Evolutionary conservation across 1,284 basidiomycete species (phyloP), one percentile per base, ranked within the genome.

Genomic region (Trichosporon sp.): DNA sequence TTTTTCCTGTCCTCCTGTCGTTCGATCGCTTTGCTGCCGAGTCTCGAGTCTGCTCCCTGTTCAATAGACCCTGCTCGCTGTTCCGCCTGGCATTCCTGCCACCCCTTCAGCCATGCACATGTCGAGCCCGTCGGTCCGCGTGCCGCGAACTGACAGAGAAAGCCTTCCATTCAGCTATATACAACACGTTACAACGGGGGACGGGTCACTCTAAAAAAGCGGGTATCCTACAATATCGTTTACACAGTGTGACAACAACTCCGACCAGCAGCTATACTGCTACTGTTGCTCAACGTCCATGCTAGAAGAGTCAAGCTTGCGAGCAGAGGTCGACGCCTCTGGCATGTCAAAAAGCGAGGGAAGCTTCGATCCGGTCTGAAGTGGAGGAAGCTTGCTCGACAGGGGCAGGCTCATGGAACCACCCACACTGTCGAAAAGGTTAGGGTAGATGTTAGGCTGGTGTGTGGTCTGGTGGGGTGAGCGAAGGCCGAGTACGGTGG

Each of bases 221-320:
- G 51, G 51, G 65, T 65, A 65, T 65, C n/a, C 40, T 66, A 51
- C 7, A 66, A 54, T 54, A 26, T 54, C 32, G 56, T 61, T 16
- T 61, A 35, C n/a, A 37, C 59, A 35, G 59, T 63, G 59, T 63
- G 59, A 63, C 31, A 35, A 35, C 59, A 35, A 37, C 32, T 16
- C 8, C 14, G 16, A n/a, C 31, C 6, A 14, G 14, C 19, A 19
- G n/a, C 46, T 43, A 40, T 3, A 51, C 14, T 4, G 10, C 43
- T 32, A 48, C 31, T 35, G 46, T 26, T 51, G 65, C 21, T 46
- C 43, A 46, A 51, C 43, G 65, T 66, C 65, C 40, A 66, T 35
- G 14, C 59, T 63, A 16, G 59, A 63, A 3, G 59, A 63, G 14
- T 63, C 59, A 32, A 63, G 59, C 16, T 63, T 63, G 35, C 31